phyloP scores from a whole-genome alignment of 129 eudicot species.

The Helianthus annuus region HanXRQr2.0-SUNRISE NC_035446.2:114639067-114639566 shows the following conservation, averaged over 20 bases:
- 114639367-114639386: constrained; percentile 84
- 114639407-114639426: constrained; percentile 18
- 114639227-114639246: constrained; percentile 68
- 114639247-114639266: constrained; percentile 21
- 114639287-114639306: not conserved
- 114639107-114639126: constrained; percentile 74
- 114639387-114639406: constrained; percentile 86
- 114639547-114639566: constrained; percentile 66
- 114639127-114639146: constrained; percentile 83
- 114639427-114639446: constrained; percentile 7
- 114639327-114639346: constrained; percentile 85
- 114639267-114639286: not conserved
- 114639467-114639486: not conserved
- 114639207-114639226: constrained; percentile 89
- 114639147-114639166: constrained; percentile 85
- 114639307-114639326: constrained; percentile 54
- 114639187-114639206: constrained; percentile 98
- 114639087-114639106: not conserved
- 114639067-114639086: no score
- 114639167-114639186: constrained; percentile 96
- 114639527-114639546: constrained; percentile 83
- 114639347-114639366: constrained; percentile 80
- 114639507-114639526: constrained; percentile 70
- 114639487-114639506: constrained; percentile 82
- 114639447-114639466: constrained; percentile 9